Conservation (phyloP, 306 rosid genomes). For the Cucurbita maxima region DNA sequence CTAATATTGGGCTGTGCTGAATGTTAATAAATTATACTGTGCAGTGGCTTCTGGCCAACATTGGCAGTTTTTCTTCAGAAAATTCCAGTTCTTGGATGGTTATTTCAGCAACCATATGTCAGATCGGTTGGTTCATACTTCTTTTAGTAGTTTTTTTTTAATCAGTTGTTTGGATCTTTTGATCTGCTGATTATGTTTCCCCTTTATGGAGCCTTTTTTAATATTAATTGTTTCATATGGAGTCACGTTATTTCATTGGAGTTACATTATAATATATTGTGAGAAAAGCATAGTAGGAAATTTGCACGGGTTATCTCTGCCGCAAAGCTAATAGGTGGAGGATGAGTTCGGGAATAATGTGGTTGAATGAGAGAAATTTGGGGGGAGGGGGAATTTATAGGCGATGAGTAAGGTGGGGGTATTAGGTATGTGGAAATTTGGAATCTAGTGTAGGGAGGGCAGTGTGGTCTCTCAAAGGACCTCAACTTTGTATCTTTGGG, state of each 20-base stretch:
- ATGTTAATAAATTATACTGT: constrained; percentile 24
- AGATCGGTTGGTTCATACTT: constrained; percentile 37
- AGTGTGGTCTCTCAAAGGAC: background rate
- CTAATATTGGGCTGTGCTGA: constrained; percentile 15
- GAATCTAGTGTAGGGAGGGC: background rate
- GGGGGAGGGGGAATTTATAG: background rate
- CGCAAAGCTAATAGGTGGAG: background rate
- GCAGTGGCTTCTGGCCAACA: constrained; percentile 99
- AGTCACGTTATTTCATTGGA: background rate
- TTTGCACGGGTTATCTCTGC: background rate
- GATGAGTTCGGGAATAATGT: background rate
- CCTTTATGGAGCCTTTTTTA: background rate
- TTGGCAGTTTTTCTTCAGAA: constrained; percentile 79
- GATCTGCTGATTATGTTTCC: background rate
- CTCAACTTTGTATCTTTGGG: background rate
- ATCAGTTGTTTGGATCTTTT: background rate
- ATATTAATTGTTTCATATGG: background rate
- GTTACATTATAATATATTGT: background rate
- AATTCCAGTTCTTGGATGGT: constrained; percentile 90
- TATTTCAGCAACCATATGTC: constrained; percentile 71
- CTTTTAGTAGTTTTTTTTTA: background rate
- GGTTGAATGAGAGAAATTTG: background rate
- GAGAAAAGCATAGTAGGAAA: background rate
- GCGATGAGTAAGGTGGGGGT: background rate
- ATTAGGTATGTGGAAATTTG: background rate